Evolutionary conservation across 129 eudicot species (phyloP), one percentile per base, ranked within the genome.

Genomic region (Tagetes patula): DNA sequence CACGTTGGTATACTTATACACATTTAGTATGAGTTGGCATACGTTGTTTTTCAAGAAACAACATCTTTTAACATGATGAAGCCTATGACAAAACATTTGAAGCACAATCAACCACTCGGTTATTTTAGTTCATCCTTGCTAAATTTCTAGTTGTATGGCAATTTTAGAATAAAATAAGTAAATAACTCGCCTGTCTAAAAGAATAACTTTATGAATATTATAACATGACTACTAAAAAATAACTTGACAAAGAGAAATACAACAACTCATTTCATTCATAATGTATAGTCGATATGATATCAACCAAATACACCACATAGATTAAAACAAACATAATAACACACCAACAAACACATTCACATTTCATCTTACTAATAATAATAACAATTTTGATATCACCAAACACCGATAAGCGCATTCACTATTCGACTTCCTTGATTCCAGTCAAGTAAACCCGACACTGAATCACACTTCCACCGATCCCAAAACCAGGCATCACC

Each of bases 401-500:
- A 5, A 10, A 48, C 33, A 55, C 20, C 41, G 4, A 55, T 54
- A 56, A 56, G 11, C 58, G 4, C 30, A 34, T 84, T 10, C 5
- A 2, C 59, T 86, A 89, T 46, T 92, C 98, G 13, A 83, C 67
- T 8, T 85, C 89, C 83, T 89, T 89, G 62, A 89, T 76, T 8
- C 96, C 98, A 0, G 88, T 92, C 66, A 92, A 68, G 82, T 92
- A 92, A 74, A 92, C 98, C 80, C 85, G 91, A 81, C 95, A 80
- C 82, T 92, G 96, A 54, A 92, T 87, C 80, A 87, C 85, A 47
- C 83, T 84, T 54, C 95, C 96, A 7, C 91, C 92, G 0, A 89
- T 84, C 84, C 87, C 91, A 65, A 92, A 92, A n/a, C 98, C 98
- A 13, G 98, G 98, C 98, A 92, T 92, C 32, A 92, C 96, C 98